These are phyloP conservation scores for Ceratobasidium sp. DNA, from an alignment of 1,284 basidiomycete genomes.

Conservation along the genomic window DNA sequence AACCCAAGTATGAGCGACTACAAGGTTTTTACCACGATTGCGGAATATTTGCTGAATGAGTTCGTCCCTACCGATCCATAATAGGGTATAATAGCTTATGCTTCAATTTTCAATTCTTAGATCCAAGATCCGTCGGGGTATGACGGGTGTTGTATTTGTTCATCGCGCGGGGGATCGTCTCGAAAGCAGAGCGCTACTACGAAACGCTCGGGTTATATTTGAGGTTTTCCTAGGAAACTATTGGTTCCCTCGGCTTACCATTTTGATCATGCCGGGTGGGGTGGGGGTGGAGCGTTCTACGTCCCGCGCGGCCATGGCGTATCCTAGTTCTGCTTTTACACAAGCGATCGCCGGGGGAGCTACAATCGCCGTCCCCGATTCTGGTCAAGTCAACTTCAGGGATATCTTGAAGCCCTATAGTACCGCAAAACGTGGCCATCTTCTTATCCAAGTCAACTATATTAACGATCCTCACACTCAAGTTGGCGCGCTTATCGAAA, in stretches of 20 bases:
- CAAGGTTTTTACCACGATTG: neutral
- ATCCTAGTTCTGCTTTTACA: neutral
- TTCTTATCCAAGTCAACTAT: constrained; percentile 4
- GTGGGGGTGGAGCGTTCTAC: neutral
- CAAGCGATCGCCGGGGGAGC: neutral
- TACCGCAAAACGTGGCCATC: neutral
- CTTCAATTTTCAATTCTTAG: neutral
- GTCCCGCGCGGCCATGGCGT: neutral
- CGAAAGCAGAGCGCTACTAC: constrained; percentile 13
- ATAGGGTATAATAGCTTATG: neutral
- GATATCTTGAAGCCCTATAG: neutral
- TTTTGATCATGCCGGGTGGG: constrained; percentile 5
- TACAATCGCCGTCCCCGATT: neutral
- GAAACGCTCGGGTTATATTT: constrained; percentile 16
- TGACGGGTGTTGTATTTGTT: constrained; percentile 17
- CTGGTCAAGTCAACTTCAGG: neutral
- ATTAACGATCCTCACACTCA: neutral
- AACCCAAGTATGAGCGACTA: constrained; percentile 4
- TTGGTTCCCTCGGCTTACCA: neutral
- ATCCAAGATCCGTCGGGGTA: neutral
- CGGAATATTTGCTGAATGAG: constrained; percentile 1
- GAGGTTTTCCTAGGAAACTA: constrained; percentile 13
- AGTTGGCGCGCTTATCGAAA: neutral
- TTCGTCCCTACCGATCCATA: neutral
- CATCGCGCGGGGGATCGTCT: constrained; percentile 25